phyloP scores from a whole-genome alignment of 1,139 yeast genomes.

The Yamadazyma blattariae region DNA sequence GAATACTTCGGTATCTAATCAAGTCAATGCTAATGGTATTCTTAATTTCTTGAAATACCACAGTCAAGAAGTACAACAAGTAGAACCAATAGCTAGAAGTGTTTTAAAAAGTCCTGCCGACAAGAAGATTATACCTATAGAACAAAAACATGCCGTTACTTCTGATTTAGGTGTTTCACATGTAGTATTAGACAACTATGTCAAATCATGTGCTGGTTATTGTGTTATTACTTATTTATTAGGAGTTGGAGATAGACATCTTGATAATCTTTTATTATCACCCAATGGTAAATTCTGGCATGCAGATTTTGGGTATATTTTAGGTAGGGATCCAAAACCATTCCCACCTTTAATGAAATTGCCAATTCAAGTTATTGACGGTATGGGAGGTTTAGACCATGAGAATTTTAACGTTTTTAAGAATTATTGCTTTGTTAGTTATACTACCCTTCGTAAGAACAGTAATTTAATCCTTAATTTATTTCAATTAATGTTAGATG shows the following conservation, averaged over 20 bases:
- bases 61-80: constrained; percentile 43
- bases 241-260: constrained; percentile 96
- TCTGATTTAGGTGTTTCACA: constrained; percentile 73
- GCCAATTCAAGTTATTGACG: constrained; percentile 95
- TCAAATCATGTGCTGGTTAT: constrained; percentile 95
- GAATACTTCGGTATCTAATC: constrained; percentile 2
- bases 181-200: constrained; percentile 87
- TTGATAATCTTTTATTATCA: constrained; percentile 75
- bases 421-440: constrained; percentile 92
- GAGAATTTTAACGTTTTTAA: constrained; percentile 84
- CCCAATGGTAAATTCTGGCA: constrained; percentile 89
- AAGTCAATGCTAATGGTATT: constrained; percentile 48
- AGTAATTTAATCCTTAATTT: constrained; percentile 85
- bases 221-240: constrained; percentile 92
- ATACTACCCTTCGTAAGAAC: constrained; percentile 83
- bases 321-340: constrained; percentile 97
- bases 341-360: constrained; percentile 98
- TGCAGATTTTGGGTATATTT: constrained; percentile 95
- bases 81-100: constrained; percentile 29
- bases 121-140: constrained; percentile 7
- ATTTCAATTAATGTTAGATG: constrained; percentile 91
- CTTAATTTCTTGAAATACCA: constrained; percentile 66
- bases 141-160: constrained; percentile 29
- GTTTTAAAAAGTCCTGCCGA: constrained; percentile 17
- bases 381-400: constrained; percentile 92